Percentiles rank a stretch among this genome's conserved stretches.
These are phyloP conservation scores for Trichoderma gracile DNA, from an alignment of 2,329 filamentous ascomycete species.

Conservation along the genomic window DNA sequence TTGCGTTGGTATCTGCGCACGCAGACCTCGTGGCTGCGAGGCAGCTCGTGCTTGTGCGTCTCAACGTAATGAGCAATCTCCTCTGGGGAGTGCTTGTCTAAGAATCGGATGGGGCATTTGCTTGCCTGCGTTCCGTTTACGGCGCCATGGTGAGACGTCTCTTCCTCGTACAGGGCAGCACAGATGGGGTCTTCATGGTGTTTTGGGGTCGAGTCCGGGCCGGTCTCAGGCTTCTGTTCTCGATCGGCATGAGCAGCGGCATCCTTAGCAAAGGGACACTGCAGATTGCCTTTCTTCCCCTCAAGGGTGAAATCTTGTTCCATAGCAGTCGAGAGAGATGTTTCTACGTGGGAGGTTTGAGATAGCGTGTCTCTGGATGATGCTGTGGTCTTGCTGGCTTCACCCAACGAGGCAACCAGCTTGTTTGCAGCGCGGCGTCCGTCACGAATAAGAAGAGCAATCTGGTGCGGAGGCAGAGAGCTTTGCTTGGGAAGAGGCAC, in stretches of 20 bases:
- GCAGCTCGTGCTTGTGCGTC: conserved; percentile 91
- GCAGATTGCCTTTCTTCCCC: conserved; percentile 75
- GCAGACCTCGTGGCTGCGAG: conserved; percentile 90
- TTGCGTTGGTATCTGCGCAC: conserved; percentile 87
- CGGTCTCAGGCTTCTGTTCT: conserved; percentile 33
- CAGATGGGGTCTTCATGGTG: conserved; percentile 62
- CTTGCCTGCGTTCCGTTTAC: conserved; percentile 53
- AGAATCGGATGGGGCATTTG: conserved; percentile 88
- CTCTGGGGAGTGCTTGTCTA: conserved; percentile 89
- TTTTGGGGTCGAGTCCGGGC: conserved; percentile 48
- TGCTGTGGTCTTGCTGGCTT: conserved; percentile 53
- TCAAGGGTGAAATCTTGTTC: conserved; percentile 90
- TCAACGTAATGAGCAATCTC: conserved; percentile 93
- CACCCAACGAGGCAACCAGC: conserved; percentile 48
- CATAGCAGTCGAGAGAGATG: conserved; percentile 65
- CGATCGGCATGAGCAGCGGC: conserved; percentile 32
- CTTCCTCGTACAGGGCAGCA: conserved; percentile 63
- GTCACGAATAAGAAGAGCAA: conserved; percentile 64
- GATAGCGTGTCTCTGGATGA: conserved; percentile 53
- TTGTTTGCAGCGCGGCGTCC: conserved; percentile 60
- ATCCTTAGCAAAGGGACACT: conserved; percentile 72
- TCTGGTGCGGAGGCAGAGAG: conserved; percentile 50
- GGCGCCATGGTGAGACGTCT: conserved; percentile 52
- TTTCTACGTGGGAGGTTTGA: conserved; percentile 48
- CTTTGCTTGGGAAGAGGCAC: conserved; percentile 58